Evolutionary conservation across 2,329 filamentous ascomycete species (phyloP).

Genomic region (Colletotrichum viniferum): DNA sequence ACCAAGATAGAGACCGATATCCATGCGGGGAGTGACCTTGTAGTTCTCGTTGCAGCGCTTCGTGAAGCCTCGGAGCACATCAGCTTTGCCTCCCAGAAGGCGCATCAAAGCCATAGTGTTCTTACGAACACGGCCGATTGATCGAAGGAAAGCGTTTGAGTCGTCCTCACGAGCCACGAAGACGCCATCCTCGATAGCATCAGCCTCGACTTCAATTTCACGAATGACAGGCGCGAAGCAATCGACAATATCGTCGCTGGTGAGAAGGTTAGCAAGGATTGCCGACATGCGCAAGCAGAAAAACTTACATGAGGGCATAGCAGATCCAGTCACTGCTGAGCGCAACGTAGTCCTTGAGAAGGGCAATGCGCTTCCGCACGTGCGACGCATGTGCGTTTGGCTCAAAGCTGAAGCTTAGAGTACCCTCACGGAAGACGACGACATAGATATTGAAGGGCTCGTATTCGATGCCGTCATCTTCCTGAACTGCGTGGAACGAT

Average conservation of each 20-base stretch:
- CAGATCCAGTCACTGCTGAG: slow-evolving; percentile 98
- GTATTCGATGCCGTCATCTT: slow-evolving; percentile 81
- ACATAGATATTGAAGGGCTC: slow-evolving; percentile 97
- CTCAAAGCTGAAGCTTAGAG: slow-evolving; percentile 91
- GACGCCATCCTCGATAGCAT: slow-evolving; percentile 93
- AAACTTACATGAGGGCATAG: slow-evolving; percentile 88
- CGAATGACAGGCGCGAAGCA: slow-evolving; percentile 90
- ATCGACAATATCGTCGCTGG: slow-evolving; percentile 93
- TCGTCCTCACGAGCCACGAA: slow-evolving; percentile 92
- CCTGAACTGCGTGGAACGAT: slow-evolving; percentile 82
- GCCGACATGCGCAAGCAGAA: not conserved
- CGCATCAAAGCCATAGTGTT: slow-evolving; percentile 94
- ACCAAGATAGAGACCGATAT: slow-evolving; percentile 94
- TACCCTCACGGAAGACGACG: slow-evolving; percentile 93
- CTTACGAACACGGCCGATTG: slow-evolving; percentile 90
- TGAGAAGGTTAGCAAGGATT: slow-evolving; percentile 27
- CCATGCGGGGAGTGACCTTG: slow-evolving; percentile 91
- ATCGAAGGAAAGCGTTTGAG: slow-evolving; percentile 83
- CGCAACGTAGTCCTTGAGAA: slow-evolving; percentile 92
- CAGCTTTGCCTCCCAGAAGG: slow-evolving; percentile 94
- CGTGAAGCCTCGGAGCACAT: slow-evolving; percentile 95
- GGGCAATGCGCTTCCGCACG: slow-evolving; percentile 89
- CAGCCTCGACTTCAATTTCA: slow-evolving; percentile 85
- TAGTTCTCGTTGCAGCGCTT: slow-evolving; percentile 99
- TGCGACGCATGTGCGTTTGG: slow-evolving; percentile 86